A percentile compares a stretch with the other conserved stretches of the same genome.
Evolutionary conservation across 108 stramenopile species (phyloP).

Genomic region (Nitzschia sp.): DNA sequence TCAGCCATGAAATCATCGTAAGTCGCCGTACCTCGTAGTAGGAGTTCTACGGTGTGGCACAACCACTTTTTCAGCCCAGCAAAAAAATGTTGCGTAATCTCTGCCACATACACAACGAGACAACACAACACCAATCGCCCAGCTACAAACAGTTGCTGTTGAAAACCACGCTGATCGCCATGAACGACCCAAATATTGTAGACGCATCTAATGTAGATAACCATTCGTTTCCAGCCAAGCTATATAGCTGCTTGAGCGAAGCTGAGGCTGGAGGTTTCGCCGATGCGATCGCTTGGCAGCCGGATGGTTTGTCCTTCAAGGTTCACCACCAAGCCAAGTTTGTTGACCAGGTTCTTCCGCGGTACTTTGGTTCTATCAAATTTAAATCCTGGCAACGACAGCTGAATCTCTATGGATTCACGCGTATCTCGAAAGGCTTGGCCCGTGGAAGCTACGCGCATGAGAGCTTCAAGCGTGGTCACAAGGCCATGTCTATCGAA

Average conservation of each 20-base stretch:
- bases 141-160: no score
- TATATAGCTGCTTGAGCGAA: conserved; percentile 24
- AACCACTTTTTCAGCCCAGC: no score
- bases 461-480: conserved; percentile 29
- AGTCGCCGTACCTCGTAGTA: no score
- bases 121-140: no score
- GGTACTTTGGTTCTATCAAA: conserved; percentile 52
- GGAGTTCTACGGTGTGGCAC: no score
- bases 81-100: no score
- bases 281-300: conserved; percentile 27
- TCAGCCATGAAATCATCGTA: no score
- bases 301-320: conserved; percentile 53
- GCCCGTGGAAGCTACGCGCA: conserved; percentile 41
- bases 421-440: conserved; percentile 13
- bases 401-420: conserved; percentile 31
- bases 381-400: conserved; percentile 70
- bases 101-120: no score
- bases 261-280: conserved; percentile 20
- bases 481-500: background rate
- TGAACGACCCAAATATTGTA: no score
- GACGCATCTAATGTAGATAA: no score
- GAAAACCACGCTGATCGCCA: no score
- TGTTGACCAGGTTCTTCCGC: conserved; percentile 47
- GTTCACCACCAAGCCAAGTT: conserved; percentile 46
- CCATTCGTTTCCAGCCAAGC: conserved; percentile 22